These are phyloP conservation scores for Magnusiomyces fungicola DNA, from an alignment of 1,139 yeast species.

Conservation along the genomic window DNA sequence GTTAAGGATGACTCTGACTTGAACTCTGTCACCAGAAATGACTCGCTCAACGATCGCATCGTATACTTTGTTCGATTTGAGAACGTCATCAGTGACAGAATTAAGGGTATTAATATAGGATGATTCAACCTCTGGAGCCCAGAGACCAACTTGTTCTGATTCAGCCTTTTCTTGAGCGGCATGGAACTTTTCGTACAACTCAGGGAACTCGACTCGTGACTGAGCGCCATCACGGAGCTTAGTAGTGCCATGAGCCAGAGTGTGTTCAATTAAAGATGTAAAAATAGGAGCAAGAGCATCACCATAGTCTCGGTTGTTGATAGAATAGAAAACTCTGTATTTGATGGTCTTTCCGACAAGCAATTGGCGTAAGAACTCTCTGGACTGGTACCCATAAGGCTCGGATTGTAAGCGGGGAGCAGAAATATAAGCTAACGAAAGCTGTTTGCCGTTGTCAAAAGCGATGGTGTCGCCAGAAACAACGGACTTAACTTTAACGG, in stretches of 20 bases:
- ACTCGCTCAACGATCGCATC: slow-evolving; percentile 66
- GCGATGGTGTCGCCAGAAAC: slow-evolving; percentile 70
- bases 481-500: slow-evolving; percentile 50
- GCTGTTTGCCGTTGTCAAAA: slow-evolving; percentile 52
- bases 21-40: slow-evolving; percentile 67
- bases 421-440: slow-evolving; percentile 58
- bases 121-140: slow-evolving; percentile 34
- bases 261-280: slow-evolving; percentile 50
- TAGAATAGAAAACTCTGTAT: slow-evolving; percentile 50
- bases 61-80: slow-evolving; percentile 35
- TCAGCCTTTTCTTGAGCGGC: slow-evolving; percentile 48
- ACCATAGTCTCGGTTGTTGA: slow-evolving; percentile 61
- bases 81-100: slow-evolving; percentile 36
- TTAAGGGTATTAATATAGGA: slow-evolving; percentile 29
- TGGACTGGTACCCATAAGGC: slow-evolving; percentile 45
- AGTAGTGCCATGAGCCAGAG: slow-evolving; percentile 53
- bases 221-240: slow-evolving; percentile 52
- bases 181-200: slow-evolving; percentile 32
- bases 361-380: slow-evolving; percentile 56
- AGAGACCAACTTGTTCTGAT: slow-evolving; percentile 44
- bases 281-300: slow-evolving; percentile 62
- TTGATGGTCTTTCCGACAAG: slow-evolving; percentile 62
- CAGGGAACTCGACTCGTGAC: slow-evolving; percentile 31
- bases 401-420: slow-evolving; percentile 43
- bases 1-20: slow-evolving; percentile 47